Conservation (phyloP, 176 grass and related monocot species). For the Triticum timopheevii region DNA sequence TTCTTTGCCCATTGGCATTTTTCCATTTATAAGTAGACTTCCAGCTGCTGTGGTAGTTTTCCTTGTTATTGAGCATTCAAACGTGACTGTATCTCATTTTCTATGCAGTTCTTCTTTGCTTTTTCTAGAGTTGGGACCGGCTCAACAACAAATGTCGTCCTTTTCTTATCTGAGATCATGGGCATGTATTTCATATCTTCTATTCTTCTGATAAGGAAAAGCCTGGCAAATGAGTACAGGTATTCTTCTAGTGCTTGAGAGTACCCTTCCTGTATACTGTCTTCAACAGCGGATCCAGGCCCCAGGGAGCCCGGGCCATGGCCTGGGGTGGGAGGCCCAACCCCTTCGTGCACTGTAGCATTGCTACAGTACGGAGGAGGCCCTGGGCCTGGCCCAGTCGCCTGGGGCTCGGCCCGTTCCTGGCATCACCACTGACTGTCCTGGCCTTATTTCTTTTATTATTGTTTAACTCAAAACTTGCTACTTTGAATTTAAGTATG, state of each 20-base stretch:
- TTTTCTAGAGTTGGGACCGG: constrained; percentile 95
- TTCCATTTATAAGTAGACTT: constrained; percentile 8
- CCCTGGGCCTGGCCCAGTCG: too few species aligned
- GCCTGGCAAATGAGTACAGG: constrained; percentile 94
- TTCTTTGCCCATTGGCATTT: neutral
- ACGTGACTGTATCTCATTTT: neutral
- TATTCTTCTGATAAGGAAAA: constrained; percentile 98
- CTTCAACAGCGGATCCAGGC: too few species aligned
- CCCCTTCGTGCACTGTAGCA: too few species aligned
- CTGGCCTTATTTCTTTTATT: neutral
- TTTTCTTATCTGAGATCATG: constrained; percentile 99
- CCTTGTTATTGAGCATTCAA: constrained; percentile 4
- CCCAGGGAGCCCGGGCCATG: too few species aligned
- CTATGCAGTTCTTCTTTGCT: constrained; percentile 93
- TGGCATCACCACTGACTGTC: too few species aligned
- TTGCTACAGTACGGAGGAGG: too few species aligned
- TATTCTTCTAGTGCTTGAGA: constrained; percentile 31
- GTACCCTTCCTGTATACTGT: neutral
- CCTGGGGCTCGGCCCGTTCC: too few species aligned
- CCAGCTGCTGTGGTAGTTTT: neutral
- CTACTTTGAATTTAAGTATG: constrained; percentile 1
- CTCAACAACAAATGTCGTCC: constrained; percentile 91
- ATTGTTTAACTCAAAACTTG: neutral
- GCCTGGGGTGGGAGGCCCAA: too few species aligned
- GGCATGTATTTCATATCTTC: constrained; percentile 99